Evolutionary conservation across 2,329 filamentous ascomycete species (phyloP), one percentile per base, ranked within the genome.

Genomic region (Fusarium haematococcum): DNA sequence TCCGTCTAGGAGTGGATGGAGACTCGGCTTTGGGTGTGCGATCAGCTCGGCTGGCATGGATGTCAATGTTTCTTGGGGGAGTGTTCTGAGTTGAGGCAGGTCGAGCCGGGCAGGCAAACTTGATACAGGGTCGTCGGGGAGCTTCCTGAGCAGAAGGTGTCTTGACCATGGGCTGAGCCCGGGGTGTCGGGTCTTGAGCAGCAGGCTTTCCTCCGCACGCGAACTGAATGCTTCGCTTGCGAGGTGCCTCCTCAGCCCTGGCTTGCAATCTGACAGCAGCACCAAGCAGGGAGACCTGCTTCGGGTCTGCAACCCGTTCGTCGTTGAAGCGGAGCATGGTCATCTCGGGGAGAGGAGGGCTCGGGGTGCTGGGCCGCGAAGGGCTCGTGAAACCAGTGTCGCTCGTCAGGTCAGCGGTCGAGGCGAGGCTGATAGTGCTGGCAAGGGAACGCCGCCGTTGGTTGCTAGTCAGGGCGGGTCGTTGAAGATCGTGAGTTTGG

Each of bases 151-250:
- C 78, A 16, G 80, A 79, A 9, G 80, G 79, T 1, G 81, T 74
- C 78, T 80, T 78, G 48, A 79, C 76, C 76, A 83, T 81, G 6
- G 81, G 71, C 43, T 80, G 77, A 27, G 82, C 79, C 30, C 83
- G 74, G 65, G 82, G 79, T 11, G 83, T 79, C 54, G 86, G 84
- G 60, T 84, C 82, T 73, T 85, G 86, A 33, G 82, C 78, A 30
- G 84, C 84, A 9, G 90, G 87, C 79, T 92, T 94, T 41, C 89
- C 89, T 39, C 89, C 89, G 25, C 96, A 98, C 37, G 95, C 95
- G 82, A 98, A 98, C 69, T 93, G 96, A 76, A 98, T 98, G 83
- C 94, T 96, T 69, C 95, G 91, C 85, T 95, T 98, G 79, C 94
- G 93, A 39, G 83, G 84, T 20, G 75, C 76, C 48, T 81, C 78